These are phyloP conservation scores for Hypoxylon trugodes DNA, from an alignment of 495 filamentous ascomycete species.

Conservation along the genomic window DNA sequence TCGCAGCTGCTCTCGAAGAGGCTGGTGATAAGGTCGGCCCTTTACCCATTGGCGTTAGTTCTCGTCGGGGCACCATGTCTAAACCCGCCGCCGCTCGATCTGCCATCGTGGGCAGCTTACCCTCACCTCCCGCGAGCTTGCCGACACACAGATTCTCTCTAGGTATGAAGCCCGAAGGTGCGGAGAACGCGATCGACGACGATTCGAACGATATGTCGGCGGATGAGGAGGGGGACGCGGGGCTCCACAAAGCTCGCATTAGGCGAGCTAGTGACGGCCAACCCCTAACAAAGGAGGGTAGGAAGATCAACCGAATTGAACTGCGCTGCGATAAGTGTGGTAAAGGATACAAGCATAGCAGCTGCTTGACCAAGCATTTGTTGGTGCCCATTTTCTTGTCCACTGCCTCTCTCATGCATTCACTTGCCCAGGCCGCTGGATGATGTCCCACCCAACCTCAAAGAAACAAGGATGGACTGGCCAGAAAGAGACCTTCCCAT, in stretches of 20 bases:
- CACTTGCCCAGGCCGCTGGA: slow-evolving; percentile 44
- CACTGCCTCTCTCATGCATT: slow-evolving; percentile 49
- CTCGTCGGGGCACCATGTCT: slow-evolving; percentile 62
- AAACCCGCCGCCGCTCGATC: slow-evolving; percentile 53
- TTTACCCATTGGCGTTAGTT: slow-evolving; percentile 57
- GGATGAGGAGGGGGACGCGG: slow-evolving; percentile 63
- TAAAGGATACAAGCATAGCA: slow-evolving; percentile 99
- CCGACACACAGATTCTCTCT: slow-evolving; percentile 54
- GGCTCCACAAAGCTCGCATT: slow-evolving; percentile 72
- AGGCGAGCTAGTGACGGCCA: slow-evolving; percentile 89
- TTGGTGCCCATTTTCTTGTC: slow-evolving; percentile 76
- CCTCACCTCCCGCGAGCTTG: slow-evolving; percentile 62
- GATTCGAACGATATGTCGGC: slow-evolving; percentile 64
- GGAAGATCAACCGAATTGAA: slow-evolving; percentile 77
- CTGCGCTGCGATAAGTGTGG: slow-evolving; percentile 97
- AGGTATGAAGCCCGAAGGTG: slow-evolving; percentile 50
- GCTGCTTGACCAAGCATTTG: slow-evolving; percentile 99
- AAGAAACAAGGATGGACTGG: slow-evolving; percentile 34
- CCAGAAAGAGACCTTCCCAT: slow-evolving; percentile 39
- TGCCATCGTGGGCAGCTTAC: slow-evolving; percentile 62
- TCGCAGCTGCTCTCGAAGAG: slow-evolving; percentile 76
- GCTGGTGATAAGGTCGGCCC: slow-evolving; percentile 63
- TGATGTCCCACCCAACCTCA: slow-evolving; percentile 40
- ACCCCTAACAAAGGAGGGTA: slow-evolving; percentile 78
- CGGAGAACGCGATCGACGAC: slow-evolving; percentile 68